Base-by-base conservation (phyloP, 176 grass and related monocot genomes). In the Juncus inflexus region DNA sequence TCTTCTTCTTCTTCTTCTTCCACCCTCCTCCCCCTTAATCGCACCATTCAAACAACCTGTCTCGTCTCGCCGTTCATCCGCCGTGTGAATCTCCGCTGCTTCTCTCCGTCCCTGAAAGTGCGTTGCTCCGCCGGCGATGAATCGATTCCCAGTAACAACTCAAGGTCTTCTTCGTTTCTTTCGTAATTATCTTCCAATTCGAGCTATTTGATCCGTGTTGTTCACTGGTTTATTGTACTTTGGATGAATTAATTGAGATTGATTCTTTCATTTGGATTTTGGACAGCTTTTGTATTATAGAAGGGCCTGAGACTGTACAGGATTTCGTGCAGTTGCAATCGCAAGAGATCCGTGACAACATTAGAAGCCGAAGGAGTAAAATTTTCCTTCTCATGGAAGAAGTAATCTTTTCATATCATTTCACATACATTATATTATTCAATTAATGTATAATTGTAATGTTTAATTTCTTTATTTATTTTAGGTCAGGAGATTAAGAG, bases 311-410 rank as follows among this genome's bases (percentile, higher is more conserved):
- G 67, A 97, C 85, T 11, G 56, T 91, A 5, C 79, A 89, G 60
- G 83, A 89, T 62, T 97, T 97, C 52, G 76, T 80, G 74, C 80
- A 89, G 61, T 81, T 97, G 83, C 83, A 89, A 41, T 52, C 77
- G 2, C 88, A 89, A 69, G 88, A 91, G 78, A 91, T 91, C 65
- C 77, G 88, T 60, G 85, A 89, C 52, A 97, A 86, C 41, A 89
- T 91, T 72, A 86, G 71, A 74, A 91, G 77, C 67, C 79, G 94
- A 3, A 78, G 94, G 51, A 91, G 76, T 65, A 97, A 84, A 82
- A 97, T 82, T 52, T 97, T 97, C 72, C 85, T 89, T 77, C 78
- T 91, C 39, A 97, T 97, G 94, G 94, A 97, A 78, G 94, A 97
- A 85, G 88, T 91, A 71, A 67, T 15, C 70, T 54, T 4, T 19